phyloP scores from a whole-genome alignment of 176 grass and related monocot genomes.

The Zea luxurians region DNA sequence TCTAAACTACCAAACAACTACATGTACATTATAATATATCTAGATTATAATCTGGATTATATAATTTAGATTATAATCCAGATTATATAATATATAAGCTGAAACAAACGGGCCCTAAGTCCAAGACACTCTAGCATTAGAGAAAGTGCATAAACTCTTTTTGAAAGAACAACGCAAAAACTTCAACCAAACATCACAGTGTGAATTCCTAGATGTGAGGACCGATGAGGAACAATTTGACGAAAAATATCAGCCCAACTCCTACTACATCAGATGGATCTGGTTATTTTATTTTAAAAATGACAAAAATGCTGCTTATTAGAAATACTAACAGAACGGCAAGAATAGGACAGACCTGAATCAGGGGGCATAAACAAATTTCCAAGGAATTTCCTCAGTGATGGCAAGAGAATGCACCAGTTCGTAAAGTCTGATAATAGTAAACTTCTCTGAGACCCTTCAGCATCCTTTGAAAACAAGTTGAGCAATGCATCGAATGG shows the following conservation, averaged over 20 bases:
- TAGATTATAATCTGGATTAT: too few relatives aligned
- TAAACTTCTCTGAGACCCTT: slow-evolving; percentile 54
- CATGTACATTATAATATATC: too few relatives aligned
- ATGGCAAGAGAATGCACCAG: slow-evolving; percentile 71
- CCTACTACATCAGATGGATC: not conserved
- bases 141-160: not conserved
- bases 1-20: too few relatives aligned
- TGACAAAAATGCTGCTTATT: slow-evolving; percentile 9
- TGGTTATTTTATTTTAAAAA: not conserved
- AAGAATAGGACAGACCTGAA: slow-evolving; percentile 57
- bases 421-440: slow-evolving; percentile 78
- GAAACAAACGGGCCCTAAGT: too few relatives aligned
- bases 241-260: not conserved
- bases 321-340: slow-evolving; percentile 17
- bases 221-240: not conserved
- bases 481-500: slow-evolving; percentile 66
- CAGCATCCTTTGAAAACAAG: slow-evolving; percentile 61
- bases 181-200: not conserved
- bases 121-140: too few relatives aligned
- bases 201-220: not conserved
- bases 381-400: slow-evolving; percentile 75
- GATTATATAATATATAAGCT: too few relatives aligned
- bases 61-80: too few relatives aligned
- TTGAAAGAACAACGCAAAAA: not conserved
- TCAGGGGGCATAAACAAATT: slow-evolving; percentile 74